phyloP scores from a whole-genome alignment of 2,329 filamentous ascomycete species.

The Clonostachys byssicola region DNA sequence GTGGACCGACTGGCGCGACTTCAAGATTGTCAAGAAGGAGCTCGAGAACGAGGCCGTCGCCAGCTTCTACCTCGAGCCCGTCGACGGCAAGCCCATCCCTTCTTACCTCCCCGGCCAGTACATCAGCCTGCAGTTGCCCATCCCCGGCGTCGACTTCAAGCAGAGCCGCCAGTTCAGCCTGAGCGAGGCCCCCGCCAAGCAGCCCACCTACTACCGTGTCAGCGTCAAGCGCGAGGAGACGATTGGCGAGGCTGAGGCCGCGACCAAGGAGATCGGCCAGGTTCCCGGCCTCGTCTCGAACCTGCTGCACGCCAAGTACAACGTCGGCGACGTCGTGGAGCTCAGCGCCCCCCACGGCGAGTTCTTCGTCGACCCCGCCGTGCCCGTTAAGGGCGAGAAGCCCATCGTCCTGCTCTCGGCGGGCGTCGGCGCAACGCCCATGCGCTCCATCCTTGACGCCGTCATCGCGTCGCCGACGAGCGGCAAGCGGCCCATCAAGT shows the following conservation, averaged over 20 bases:
- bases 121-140: constrained; percentile 58
- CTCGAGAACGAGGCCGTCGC: constrained; percentile 57
- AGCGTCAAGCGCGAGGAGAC: constrained; percentile 65
- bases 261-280: constrained; percentile 10
- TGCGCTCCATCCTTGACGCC: constrained; percentile 61
- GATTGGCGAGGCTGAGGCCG: constrained; percentile 14
- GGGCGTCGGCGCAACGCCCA: constrained; percentile 64
- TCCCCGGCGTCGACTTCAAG: constrained; percentile 52
- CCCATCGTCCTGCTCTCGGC: constrained; percentile 65
- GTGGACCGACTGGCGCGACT: constrained; percentile 46
- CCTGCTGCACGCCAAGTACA: constrained; percentile 40
- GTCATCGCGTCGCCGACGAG: constrained; percentile 25
- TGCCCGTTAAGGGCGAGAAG: constrained; percentile 23
- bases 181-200: constrained; percentile 48
- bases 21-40: constrained; percentile 56
- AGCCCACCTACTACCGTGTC: constrained; percentile 62
- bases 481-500: constrained; percentile 44
- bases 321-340: constrained; percentile 48
- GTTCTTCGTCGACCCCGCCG: constrained; percentile 52
- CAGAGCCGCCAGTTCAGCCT: constrained; percentile 76
- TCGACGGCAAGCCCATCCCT: constrained; percentile 52
- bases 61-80: constrained; percentile 66
- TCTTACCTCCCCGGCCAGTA: constrained; percentile 69
- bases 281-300: constrained; percentile 48
- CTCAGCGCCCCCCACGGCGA: constrained; percentile 53